Evolutionary conservation across 371 early-diverging fungal species (phyloP).

Genomic region (Gilbertella persicaria): DNA sequence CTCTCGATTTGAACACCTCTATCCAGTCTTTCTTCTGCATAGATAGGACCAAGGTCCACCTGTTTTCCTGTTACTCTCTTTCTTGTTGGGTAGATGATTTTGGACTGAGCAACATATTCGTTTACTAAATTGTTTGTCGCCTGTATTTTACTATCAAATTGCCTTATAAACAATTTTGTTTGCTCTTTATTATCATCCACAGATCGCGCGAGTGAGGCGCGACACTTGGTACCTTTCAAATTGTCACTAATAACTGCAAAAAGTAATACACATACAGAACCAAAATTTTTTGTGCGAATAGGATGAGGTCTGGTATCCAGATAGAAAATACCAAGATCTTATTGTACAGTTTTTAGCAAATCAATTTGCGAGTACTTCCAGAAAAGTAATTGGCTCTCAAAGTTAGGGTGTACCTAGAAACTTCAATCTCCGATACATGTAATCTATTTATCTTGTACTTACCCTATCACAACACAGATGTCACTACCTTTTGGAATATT

Average conservation of each 20-base stretch:
- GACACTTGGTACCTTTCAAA: conserved; percentile 12
- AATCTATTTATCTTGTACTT: too few relatives aligned
- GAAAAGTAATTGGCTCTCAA: too few relatives aligned
- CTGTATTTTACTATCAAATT: conserved; percentile 18
- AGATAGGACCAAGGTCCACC: conserved; percentile 9
- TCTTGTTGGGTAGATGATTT: conserved; percentile 10
- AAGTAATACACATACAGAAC: conserved; percentile 8
- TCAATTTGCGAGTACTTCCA: too few relatives aligned
- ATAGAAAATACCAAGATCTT: too few relatives aligned
- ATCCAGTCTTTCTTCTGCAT: conserved; percentile 12
- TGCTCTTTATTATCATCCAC: conserved; percentile 8
- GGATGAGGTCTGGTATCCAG: too few relatives aligned
- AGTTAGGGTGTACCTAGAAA: too few relatives aligned
- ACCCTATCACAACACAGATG: too few relatives aligned
- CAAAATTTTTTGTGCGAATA: too few relatives aligned
- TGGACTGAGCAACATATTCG: conserved; percentile 10
- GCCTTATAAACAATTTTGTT: conserved; percentile 11
- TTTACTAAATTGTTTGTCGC: conserved; percentile 14
- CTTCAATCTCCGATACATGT: too few relatives aligned
- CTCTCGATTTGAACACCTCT: conserved; percentile 7
- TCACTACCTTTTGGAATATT: too few relatives aligned
- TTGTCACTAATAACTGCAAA: conserved; percentile 16
- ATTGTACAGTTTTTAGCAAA: too few relatives aligned
- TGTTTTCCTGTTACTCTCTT: conserved; percentile 13
- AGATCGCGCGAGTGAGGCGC: conserved; percentile 12